These are phyloP conservation scores for Filobasidium uniguttulatum DNA, from an alignment of 1,284 basidiomycete species.

Conservation along the genomic window DNA sequence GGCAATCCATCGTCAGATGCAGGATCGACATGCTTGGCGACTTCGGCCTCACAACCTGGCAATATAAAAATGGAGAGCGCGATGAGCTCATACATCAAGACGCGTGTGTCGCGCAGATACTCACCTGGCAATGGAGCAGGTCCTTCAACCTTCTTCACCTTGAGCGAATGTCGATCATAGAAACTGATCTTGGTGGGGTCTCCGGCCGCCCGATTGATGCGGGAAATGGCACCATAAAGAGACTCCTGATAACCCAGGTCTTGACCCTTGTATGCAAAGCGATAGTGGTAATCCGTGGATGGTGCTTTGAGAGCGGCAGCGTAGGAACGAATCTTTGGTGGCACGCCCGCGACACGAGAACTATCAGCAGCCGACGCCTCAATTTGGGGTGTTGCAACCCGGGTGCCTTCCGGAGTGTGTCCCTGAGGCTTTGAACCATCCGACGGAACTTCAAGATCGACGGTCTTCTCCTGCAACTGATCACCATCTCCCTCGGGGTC, in stretches of 20 bases:
- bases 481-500: constrained; percentile 33
- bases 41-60: background rate
- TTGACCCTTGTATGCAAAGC: constrained; percentile 83
- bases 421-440: constrained; percentile 85
- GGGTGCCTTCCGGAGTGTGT: constrained; percentile 88
- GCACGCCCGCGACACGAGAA: constrained; percentile 15
- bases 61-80: background rate
- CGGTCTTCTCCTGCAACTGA: constrained; percentile 55
- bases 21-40: background rate
- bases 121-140: constrained; percentile 44
- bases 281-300: constrained; percentile 89
- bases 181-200: constrained; percentile 44
- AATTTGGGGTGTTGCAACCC: constrained; percentile 68
- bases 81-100: too few species aligned
- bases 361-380: constrained; percentile 19
- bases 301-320: constrained; percentile 84
- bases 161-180: constrained; percentile 57
- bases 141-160: constrained; percentile 82
- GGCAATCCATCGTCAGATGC: background rate
- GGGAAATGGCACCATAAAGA: constrained; percentile 85
- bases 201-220: constrained; percentile 44
- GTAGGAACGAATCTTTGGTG: constrained; percentile 55
- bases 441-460: constrained; percentile 50
- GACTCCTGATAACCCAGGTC: constrained; percentile 73
- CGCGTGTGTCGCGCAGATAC: background rate